Evolutionary conservation across 139 green algal species (phyloP).

Genomic region (Picochlorum costavermella): DNA sequence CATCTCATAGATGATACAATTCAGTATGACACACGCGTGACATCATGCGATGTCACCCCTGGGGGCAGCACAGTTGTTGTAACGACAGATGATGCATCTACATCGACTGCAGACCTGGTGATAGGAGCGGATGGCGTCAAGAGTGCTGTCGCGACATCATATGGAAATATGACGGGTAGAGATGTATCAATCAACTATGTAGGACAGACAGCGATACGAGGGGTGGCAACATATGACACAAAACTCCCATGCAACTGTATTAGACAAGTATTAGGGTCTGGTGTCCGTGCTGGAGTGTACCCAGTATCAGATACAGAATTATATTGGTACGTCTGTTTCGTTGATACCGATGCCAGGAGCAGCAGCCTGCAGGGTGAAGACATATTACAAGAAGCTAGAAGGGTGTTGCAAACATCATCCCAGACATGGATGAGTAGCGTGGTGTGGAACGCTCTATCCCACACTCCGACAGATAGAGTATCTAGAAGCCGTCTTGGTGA

Average conservation of each 20-base stretch:
- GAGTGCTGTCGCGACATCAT: slow-evolving; percentile 28
- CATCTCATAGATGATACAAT: slow-evolving; percentile 29
- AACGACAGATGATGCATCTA: background rate
- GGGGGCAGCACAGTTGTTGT: background rate
- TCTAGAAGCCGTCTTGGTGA: slow-evolving; percentile 40
- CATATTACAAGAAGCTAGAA: slow-evolving; percentile 30
- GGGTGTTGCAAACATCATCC: slow-evolving; percentile 13
- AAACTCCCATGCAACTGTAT: slow-evolving; percentile 23
- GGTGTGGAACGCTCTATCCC: slow-evolving; percentile 20
- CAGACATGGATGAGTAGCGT: slow-evolving; percentile 41
- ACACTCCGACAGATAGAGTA: slow-evolving; percentile 33
- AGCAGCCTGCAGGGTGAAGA: slow-evolving; percentile 2
- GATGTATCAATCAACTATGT: slow-evolving; percentile 28
- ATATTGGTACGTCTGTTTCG: slow-evolving; percentile 61
- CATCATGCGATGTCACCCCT: too few relatives aligned
- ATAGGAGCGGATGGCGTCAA: slow-evolving; percentile 52
- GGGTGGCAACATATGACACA: slow-evolving; percentile 3
- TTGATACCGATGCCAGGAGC: background rate
- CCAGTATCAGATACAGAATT: slow-evolving; percentile 34
- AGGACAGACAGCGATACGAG: slow-evolving; percentile 46
- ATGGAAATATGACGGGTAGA: slow-evolving; percentile 17
- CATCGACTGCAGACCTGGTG: slow-evolving; percentile 9
- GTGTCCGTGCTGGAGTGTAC: slow-evolving; percentile 60
- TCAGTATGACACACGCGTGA: slow-evolving; percentile 25
- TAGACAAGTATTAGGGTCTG: slow-evolving; percentile 35